Conservation (phyloP, 331 rosid species). For the Arachis monticola region DNA sequence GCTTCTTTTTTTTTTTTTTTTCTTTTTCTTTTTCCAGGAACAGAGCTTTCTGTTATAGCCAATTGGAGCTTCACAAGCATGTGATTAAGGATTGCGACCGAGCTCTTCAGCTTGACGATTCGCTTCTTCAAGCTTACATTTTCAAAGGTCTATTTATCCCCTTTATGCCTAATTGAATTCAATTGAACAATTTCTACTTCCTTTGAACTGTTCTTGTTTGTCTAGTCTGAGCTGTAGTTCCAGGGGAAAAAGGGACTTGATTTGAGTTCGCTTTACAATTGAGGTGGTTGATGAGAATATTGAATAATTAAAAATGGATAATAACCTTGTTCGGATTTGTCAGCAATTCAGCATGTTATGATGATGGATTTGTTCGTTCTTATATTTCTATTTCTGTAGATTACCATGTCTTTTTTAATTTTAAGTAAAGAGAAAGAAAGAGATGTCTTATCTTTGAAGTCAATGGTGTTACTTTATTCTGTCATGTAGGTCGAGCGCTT, state of each 20-base stretch:
- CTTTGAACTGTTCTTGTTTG: slow-evolving; percentile 8
- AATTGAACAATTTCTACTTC: slow-evolving; percentile 1
- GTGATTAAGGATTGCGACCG: slow-evolving; percentile 81
- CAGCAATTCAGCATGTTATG: slow-evolving; percentile 27
- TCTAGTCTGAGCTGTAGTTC: neutral
- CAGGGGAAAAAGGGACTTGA: neutral
- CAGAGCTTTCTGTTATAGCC: slow-evolving; percentile 86
- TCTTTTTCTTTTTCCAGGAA: slow-evolving; percentile 57
- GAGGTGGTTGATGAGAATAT: slow-evolving; percentile 23
- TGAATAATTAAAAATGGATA: neutral
- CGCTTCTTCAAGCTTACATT: slow-evolving; percentile 75
- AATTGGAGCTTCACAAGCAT: slow-evolving; percentile 85
- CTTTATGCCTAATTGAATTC: slow-evolving; percentile 11
- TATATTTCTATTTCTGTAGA: neutral
- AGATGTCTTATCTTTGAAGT: slow-evolving; percentile 36
- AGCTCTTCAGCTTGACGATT: slow-evolving; percentile 76
- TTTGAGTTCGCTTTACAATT: slow-evolving; percentile 26
- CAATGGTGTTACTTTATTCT: slow-evolving; percentile 31
- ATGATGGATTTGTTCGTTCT: slow-evolving; percentile 4
- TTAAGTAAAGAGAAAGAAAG: neutral
- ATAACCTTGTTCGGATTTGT: slow-evolving; percentile 1
- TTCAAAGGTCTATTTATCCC: slow-evolving; percentile 62
- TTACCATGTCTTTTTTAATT: slow-evolving; percentile 11
- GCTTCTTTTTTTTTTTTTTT: neutral
- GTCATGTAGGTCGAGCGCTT: slow-evolving; percentile 69